Evolutionary conservation across 2,329 filamentous ascomycete species (phyloP), one percentile per base, ranked within the genome.

Genomic region (Diaporthe capsici): DNA sequence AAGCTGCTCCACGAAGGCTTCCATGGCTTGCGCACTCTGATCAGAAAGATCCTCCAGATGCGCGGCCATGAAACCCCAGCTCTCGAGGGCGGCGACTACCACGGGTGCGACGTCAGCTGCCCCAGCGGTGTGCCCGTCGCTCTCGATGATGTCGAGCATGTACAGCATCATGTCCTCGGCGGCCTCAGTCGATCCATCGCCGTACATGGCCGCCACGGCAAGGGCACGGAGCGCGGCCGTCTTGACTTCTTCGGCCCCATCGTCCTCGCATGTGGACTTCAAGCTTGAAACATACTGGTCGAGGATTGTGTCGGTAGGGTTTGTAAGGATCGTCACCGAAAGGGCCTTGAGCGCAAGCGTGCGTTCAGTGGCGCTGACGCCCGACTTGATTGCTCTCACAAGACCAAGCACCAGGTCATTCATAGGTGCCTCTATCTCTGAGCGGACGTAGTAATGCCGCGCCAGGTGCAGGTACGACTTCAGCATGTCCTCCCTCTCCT

Each of bases 1-100:
- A 25, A 98, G 92, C 83, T 98, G 95, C 65, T 98, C 95, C 57
- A 94, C 92, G 79, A 98, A 95, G 2, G 93, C 92, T 72, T 97
- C 94, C 80, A 97, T 90, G 22, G 94, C 93, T 39, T 91, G 85
- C 78, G 95, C 92, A 44, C 93, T 94, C 76, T 92, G 88, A 22
- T 90, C 89, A 79, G 94, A 91, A 58, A 95, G 87, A 80, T 96
- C 94, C 4, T 95, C 93, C 9, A 96, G 86, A 76, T 94, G 91
- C 5, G 94, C 95, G 7, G 94, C 94, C 7, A 97, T 89, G 78
- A 96, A 93, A 1, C 93, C 93, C 94, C 95, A 98, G 75, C 93
- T 91, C 78, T 93, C 90, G 1, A 97, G 86, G 0, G 95, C 94
- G 0, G 94, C 94, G 4, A 91, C 88, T 1, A 98, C 95, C 2